Conservation (phyloP, 805 yeast species). For the Metschnikowia drakensbergensis region DNA sequence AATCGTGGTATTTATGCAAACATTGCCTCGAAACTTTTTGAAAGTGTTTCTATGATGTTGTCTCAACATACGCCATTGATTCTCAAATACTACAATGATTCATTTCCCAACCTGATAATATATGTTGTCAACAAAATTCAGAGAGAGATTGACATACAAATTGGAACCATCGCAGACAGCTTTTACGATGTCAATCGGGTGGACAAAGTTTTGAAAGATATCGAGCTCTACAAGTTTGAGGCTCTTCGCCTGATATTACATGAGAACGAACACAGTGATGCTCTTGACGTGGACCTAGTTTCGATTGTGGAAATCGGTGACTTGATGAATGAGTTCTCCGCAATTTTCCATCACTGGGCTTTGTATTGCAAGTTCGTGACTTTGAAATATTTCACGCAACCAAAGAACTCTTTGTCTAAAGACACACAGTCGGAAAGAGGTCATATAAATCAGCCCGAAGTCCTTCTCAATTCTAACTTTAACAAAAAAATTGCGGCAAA, state of each 20-base stretch:
- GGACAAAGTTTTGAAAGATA: constrained; percentile 51
- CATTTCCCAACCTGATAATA: constrained; percentile 57
- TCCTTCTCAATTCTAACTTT: constrained; percentile 53
- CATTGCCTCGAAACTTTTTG: constrained; percentile 66
- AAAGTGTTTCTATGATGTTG: constrained; percentile 77
- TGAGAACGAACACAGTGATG: constrained; percentile 14
- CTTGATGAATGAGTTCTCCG: constrained; percentile 63
- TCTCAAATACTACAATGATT: constrained; percentile 51
- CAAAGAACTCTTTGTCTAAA: constrained; percentile 1
- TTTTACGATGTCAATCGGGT: constrained; percentile 71
- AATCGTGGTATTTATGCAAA: constrained; percentile 55
- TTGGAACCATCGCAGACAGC: constrained; percentile 82
- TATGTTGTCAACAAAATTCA: constrained; percentile 72
- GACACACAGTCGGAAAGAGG: constrained; percentile 11
- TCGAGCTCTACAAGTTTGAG: constrained; percentile 45
- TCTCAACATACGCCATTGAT: constrained; percentile 84
- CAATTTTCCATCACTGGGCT: constrained; percentile 83
- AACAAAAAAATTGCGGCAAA: constrained; percentile 50
- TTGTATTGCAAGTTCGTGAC: constrained; percentile 71
- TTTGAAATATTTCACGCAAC: constrained; percentile 51
- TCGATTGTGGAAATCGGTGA: constrained; percentile 67
- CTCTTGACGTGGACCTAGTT: constrained; percentile 33
- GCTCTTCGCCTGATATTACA: constrained; percentile 18
- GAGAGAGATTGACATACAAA: constrained; percentile 87
- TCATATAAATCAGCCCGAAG: constrained; percentile 43